Percentiles rank a stretch among this genome's conserved stretches.
phyloP scores from a whole-genome alignment of 345 rosid species.

The Acer saccharum region DNA sequence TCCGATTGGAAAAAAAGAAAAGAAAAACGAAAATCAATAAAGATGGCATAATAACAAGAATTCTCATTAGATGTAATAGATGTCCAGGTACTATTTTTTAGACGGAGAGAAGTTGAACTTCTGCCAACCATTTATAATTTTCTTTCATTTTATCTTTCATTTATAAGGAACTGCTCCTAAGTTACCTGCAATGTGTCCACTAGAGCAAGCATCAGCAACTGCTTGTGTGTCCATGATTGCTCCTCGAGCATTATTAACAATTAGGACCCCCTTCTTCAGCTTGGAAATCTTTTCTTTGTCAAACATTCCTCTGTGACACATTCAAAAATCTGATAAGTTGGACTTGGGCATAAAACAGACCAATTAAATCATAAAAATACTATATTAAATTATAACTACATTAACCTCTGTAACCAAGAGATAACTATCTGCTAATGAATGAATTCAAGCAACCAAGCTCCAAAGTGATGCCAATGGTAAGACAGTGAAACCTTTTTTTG shows the following conservation, averaged over 20 bases:
- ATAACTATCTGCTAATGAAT: background rate
- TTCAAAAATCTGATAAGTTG: conserved; percentile 7
- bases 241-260: conserved; percentile 96
- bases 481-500: background rate
- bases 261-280: conserved; percentile 83
- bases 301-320: conserved; percentile 65
- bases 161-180: background rate
- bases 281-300: conserved; percentile 75
- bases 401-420: background rate
- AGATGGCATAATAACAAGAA: background rate
- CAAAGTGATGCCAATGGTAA: background rate
- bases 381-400: background rate
- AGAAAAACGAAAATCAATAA: background rate
- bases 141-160: background rate
- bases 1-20: background rate
- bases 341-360: background rate
- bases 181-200: conserved; percentile 84
- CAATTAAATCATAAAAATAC: background rate
- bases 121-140: background rate
- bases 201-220: conserved; percentile 78
- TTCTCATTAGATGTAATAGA: background rate
- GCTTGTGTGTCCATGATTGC: conserved; percentile 93
- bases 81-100: background rate
- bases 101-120: background rate
- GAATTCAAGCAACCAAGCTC: background rate